Evolutionary conservation across 805 yeast genomes (phyloP).

Genomic region (Candida hungchunana): DNA sequence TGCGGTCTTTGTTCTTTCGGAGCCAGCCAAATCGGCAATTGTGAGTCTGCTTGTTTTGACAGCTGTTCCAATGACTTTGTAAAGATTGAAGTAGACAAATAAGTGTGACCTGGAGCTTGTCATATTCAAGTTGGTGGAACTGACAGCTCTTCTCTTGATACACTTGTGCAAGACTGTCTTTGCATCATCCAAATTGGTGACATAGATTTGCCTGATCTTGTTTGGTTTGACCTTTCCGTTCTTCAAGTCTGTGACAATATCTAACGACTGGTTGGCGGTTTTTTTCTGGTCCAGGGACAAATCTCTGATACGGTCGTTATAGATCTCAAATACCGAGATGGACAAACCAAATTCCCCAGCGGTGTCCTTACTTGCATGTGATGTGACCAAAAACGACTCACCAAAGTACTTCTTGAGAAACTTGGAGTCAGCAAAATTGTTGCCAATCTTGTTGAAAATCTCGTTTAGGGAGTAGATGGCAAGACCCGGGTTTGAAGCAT

Average conservation of each 20-base stretch:
- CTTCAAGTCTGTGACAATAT: constrained; percentile 38
- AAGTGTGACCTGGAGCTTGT: constrained; percentile 50
- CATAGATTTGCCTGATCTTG: constrained; percentile 37
- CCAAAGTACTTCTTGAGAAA: constrained; percentile 22
- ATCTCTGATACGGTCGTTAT: constrained; percentile 43
- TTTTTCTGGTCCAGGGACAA: constrained; percentile 29
- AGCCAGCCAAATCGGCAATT: constrained; percentile 50
- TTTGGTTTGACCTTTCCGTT: constrained; percentile 43
- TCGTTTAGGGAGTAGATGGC: constrained; percentile 32
- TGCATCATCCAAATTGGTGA: constrained; percentile 35
- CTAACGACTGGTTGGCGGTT: constrained; percentile 30
- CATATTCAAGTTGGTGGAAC: constrained; percentile 39
- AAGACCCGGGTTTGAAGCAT: constrained; percentile 34
- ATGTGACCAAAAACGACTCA: constrained; percentile 20
- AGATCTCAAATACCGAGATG: constrained; percentile 49
- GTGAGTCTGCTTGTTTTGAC: constrained; percentile 36
- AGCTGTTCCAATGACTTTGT: constrained; percentile 23
- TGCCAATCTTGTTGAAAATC: constrained; percentile 28
- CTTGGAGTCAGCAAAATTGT: constrained; percentile 18
- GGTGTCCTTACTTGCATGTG: constrained; percentile 19
- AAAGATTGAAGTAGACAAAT: constrained; percentile 41
- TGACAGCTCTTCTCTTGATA: constrained; percentile 35
- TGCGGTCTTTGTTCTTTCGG: constrained; percentile 45
- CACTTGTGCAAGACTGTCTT: constrained; percentile 36
- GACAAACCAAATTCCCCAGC: constrained; percentile 35